These are phyloP conservation scores for Isoetes taiwanensis DNA, from an alignment of 75 land plant species.

Conservation along the genomic window DNA sequence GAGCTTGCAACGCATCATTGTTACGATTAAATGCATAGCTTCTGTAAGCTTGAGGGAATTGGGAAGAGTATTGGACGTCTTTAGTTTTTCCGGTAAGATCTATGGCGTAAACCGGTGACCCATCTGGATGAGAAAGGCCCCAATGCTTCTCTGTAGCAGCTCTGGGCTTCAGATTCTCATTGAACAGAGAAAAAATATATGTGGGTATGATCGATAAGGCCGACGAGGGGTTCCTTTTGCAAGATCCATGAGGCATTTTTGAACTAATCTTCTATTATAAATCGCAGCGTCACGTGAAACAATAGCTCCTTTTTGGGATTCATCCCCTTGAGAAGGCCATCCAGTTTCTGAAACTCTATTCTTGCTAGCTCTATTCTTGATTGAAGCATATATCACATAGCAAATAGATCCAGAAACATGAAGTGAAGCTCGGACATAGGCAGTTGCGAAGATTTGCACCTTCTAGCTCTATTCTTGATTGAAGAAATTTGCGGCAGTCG, in stretches of 20 bases:
- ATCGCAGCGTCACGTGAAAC: neutral
- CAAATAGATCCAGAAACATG: too few relatives aligned
- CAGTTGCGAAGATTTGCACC: too few relatives aligned
- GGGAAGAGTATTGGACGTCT: too few relatives aligned
- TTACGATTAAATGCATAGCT: too few relatives aligned
- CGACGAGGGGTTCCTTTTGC: neutral
- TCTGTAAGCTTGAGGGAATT: too few relatives aligned
- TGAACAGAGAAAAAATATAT: neutral
- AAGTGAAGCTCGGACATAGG: too few relatives aligned
- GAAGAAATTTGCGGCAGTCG: too few relatives aligned
- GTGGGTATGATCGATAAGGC: neutral
- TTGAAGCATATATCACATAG: too few relatives aligned
- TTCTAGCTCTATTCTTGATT: too few relatives aligned
- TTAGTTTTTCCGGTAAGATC: neutral
- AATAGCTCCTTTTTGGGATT: neutral
- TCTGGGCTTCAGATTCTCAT: constrained; percentile 1
- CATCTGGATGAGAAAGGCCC: neutral
- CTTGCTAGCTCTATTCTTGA: too few relatives aligned
- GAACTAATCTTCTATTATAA: neutral
- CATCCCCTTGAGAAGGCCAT: neutral
- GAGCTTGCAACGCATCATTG: too few relatives aligned
- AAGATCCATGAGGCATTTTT: neutral
- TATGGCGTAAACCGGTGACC: neutral
- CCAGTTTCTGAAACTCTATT: neutral
- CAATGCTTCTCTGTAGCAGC: neutral